A percentile compares a stretch with the other conserved stretches of the same genome.
Conservation (phyloP, 768 basidiomycete species). For the Candolleomyces efflorescens region DNA sequence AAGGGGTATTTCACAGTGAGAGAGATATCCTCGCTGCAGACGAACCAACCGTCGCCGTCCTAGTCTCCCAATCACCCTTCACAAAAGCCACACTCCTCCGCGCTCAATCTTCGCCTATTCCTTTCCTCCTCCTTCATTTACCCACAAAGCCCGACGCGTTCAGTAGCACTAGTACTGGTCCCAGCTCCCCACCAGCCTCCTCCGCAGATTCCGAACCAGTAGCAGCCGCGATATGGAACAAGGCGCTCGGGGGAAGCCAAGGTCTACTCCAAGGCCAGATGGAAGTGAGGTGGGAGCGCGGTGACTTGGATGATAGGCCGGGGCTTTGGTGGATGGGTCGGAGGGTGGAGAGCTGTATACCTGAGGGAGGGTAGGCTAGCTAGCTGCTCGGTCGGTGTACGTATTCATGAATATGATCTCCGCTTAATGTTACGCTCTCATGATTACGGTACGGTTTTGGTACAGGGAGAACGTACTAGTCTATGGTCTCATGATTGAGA, state of each 20-base stretch:
- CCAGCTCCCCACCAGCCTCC: constrained; percentile 6
- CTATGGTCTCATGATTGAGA: too few species aligned
- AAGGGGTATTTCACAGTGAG: too few species aligned
- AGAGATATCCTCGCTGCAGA: background rate
- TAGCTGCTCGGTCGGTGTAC: too few species aligned
- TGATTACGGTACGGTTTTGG: too few species aligned
- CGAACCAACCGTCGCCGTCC: constrained; percentile 50
- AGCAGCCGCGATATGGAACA: constrained; percentile 64
- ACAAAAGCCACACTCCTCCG: constrained; percentile 65
- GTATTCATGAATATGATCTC: too few species aligned
- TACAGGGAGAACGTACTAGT: too few species aligned
- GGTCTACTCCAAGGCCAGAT: constrained; percentile 58
- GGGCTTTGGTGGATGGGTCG: too few species aligned
- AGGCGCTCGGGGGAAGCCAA: constrained; percentile 48
- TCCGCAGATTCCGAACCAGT: constrained; percentile 16
- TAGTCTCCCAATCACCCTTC: constrained; percentile 80
- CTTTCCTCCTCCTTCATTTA: constrained; percentile 76
- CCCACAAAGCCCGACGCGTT: constrained; percentile 28
- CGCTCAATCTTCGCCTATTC: constrained; percentile 70
- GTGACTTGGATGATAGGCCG: too few species aligned
- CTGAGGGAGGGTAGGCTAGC: too few species aligned
- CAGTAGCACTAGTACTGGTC: background rate
- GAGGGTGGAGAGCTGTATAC: too few species aligned
- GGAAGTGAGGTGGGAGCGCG: constrained; percentile 66
- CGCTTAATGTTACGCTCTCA: too few species aligned